Evolutionary conservation across 352 stramenopile genomes (phyloP).

Genomic region (Plasmopara muralis): DNA sequence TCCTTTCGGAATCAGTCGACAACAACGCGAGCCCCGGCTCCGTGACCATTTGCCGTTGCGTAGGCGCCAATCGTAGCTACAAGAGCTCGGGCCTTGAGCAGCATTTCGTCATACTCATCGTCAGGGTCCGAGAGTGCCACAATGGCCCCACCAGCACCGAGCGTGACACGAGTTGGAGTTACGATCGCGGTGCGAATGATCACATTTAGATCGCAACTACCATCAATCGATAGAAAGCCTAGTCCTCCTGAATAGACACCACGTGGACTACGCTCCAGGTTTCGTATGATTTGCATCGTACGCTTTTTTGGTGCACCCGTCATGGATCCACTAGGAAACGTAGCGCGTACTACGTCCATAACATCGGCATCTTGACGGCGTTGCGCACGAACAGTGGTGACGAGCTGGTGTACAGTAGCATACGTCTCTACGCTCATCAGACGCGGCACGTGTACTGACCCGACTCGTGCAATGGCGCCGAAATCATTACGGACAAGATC

Average conservation of each 20-base stretch:
- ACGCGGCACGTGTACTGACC: slow-evolving; percentile 88
- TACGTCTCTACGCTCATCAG: slow-evolving; percentile 95
- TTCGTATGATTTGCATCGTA: slow-evolving; percentile 94
- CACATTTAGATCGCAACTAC: slow-evolving; percentile 95
- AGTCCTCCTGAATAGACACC: slow-evolving; percentile 95
- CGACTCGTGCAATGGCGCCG: slow-evolving; percentile 86
- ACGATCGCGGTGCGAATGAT: slow-evolving; percentile 95
- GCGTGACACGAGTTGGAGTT: slow-evolving; percentile 61
- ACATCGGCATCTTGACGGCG: slow-evolving; percentile 42
- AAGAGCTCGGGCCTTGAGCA: slow-evolving; percentile 82
- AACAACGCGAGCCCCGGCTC: slow-evolving; percentile 27
- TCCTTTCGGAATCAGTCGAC: slow-evolving; percentile 8
- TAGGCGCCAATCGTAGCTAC: slow-evolving; percentile 53
- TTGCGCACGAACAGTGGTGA: slow-evolving; percentile 90
- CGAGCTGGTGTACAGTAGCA: slow-evolving; percentile 96
- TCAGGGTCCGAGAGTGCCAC: slow-evolving; percentile 91
- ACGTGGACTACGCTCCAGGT: slow-evolving; percentile 83
- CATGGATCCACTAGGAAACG: slow-evolving; percentile 97
- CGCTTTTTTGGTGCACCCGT: slow-evolving; percentile 95
- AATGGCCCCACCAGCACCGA: slow-evolving; percentile 95
- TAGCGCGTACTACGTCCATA: slow-evolving; percentile 90
- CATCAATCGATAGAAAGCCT: slow-evolving; percentile 94
- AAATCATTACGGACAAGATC: slow-evolving; percentile 96
- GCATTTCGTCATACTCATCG: slow-evolving; percentile 92
- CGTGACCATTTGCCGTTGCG: slow-evolving; percentile 41